Evolutionary conservation across 192 early-diverging fungal species (phyloP).

Genomic region (Entrophospora sp.): DNA sequence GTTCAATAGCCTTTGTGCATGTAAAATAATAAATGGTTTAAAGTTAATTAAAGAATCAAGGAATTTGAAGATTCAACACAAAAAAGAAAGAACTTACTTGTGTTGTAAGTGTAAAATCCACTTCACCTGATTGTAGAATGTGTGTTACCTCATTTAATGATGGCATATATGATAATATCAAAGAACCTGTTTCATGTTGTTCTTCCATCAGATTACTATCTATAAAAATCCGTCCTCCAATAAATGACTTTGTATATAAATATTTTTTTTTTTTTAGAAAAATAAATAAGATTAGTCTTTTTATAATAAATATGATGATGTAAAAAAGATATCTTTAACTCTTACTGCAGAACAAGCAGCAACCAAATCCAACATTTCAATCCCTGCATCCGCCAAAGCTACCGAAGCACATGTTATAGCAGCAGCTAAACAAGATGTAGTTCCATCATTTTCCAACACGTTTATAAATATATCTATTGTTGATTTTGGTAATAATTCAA

Average conservation of each 20-base stretch:
- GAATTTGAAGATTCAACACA: no score
- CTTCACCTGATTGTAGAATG: slow-evolving; percentile 63
- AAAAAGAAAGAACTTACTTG: slow-evolving; percentile 32
- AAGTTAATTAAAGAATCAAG: background rate
- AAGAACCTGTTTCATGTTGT: slow-evolving; percentile 41
- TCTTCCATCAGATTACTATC: slow-evolving; percentile 54
- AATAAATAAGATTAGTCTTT: no score
- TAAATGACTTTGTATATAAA: slow-evolving; percentile 18
- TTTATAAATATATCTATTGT: slow-evolving; percentile 61
- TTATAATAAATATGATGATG: no score
- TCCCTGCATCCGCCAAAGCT: slow-evolving; percentile 72
- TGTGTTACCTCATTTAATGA: slow-evolving; percentile 72
- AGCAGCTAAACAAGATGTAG: slow-evolving; percentile 51
- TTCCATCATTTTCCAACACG: slow-evolving; percentile 64
- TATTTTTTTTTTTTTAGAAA: no score
- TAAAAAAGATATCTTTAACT: background rate
- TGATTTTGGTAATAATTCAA: slow-evolving; percentile 67
- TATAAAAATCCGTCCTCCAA: slow-evolving; percentile 32
- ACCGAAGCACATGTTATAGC: slow-evolving; percentile 57
- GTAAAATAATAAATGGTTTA: background rate
- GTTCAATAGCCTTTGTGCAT: slow-evolving; percentile 48
- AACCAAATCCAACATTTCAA: slow-evolving; percentile 79
- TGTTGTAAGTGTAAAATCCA: slow-evolving; percentile 33
- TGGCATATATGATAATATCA: slow-evolving; percentile 74
- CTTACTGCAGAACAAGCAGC: slow-evolving; percentile 62